phyloP scores from a whole-genome alignment of 2,329 filamentous ascomycete species.

The Ophiostoma sp. region DNA sequence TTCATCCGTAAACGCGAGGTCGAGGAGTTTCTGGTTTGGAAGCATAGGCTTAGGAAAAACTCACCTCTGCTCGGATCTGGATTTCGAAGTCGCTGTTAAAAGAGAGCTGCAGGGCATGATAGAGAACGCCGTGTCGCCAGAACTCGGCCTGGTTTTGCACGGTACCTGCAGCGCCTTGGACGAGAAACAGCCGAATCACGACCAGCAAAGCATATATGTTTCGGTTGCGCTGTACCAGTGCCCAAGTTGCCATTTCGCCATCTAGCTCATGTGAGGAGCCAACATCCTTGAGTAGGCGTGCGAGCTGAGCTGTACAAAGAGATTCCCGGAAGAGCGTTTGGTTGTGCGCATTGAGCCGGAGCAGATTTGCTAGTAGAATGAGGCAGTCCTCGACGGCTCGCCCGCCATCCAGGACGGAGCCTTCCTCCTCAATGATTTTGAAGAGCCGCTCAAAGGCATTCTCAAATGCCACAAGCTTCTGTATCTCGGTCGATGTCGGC shows the following conservation, averaged over 20 bases:
- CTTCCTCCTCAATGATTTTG: conserved; percentile 76
- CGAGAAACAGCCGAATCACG: conserved; percentile 82
- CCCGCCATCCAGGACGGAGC: conserved; percentile 77
- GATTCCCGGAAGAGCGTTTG: conserved; percentile 93
- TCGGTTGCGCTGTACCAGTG: conserved; percentile 75
- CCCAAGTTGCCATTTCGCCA: conserved; percentile 70
- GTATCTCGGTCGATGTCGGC: conserved; percentile 80
- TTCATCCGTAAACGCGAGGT: neutral
- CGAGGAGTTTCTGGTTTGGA: neutral
- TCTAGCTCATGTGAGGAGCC: conserved; percentile 38
- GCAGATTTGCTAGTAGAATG: conserved; percentile 83
- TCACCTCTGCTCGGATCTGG: conserved; percentile 78
- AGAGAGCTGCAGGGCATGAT: conserved; percentile 76
- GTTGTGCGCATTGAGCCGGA: conserved; percentile 85
- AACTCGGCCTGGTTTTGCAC: conserved; percentile 82
- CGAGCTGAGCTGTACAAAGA: conserved; percentile 73
- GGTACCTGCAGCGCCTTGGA: conserved; percentile 76
- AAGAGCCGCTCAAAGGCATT: conserved; percentile 90
- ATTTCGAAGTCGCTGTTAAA: conserved; percentile 73
- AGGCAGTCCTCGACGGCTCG: conserved; percentile 91
- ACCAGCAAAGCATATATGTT: conserved; percentile 89
- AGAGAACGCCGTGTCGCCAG: conserved; percentile 77
- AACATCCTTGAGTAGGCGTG: conserved; percentile 63
- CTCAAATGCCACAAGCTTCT: conserved; percentile 94
- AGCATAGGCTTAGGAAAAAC: conserved; percentile 28